Evolutionary conservation across 2,329 filamentous ascomycete genomes (phyloP).

Genomic region (Scedosporium boydii): DNA sequence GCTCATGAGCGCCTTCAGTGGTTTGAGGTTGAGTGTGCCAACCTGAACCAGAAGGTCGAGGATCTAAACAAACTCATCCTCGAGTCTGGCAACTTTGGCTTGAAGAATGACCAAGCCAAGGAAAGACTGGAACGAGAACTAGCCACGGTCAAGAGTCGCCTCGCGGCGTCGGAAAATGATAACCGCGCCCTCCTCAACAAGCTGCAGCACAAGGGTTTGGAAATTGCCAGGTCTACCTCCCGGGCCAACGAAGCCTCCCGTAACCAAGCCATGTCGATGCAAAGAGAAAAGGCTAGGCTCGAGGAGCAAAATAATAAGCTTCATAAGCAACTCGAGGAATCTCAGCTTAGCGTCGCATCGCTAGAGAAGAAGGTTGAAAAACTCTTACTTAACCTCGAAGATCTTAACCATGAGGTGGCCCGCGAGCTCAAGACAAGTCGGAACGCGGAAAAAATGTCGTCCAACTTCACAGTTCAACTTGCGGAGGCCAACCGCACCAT

Average conservation of each 20-base stretch:
- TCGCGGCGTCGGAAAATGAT: constrained; percentile 91
- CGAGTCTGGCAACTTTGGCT: constrained; percentile 79
- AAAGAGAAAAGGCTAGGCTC: constrained; percentile 70
- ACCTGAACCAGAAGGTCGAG: constrained; percentile 71
- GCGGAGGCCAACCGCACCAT: constrained; percentile 83
- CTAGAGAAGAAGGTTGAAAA: constrained; percentile 95
- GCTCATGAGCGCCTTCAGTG: constrained; percentile 68
- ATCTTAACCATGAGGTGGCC: constrained; percentile 84
- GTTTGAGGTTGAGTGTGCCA: constrained; percentile 68
- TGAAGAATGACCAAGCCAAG: constrained; percentile 88
- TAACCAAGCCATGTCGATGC: constrained; percentile 63
- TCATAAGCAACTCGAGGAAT: constrained; percentile 74
- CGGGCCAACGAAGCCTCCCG: constrained; percentile 77
- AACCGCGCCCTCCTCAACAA: constrained; percentile 94
- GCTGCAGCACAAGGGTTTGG: constrained; percentile 91
- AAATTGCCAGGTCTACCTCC: constrained; percentile 85
- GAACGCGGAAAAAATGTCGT: constrained; percentile 81
- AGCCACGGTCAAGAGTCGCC: constrained; percentile 78
- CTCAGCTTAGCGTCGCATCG: constrained; percentile 71
- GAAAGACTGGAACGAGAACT: constrained; percentile 87
- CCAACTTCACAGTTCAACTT: constrained; percentile 69
- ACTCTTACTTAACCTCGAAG: constrained; percentile 76
- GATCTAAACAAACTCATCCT: constrained; percentile 79
- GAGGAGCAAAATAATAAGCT: constrained; percentile 78
- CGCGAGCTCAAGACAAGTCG: constrained; percentile 83